phyloP scores from a whole-genome alignment of 2,329 filamentous ascomycete species.

The Microsporum canis region DNA sequence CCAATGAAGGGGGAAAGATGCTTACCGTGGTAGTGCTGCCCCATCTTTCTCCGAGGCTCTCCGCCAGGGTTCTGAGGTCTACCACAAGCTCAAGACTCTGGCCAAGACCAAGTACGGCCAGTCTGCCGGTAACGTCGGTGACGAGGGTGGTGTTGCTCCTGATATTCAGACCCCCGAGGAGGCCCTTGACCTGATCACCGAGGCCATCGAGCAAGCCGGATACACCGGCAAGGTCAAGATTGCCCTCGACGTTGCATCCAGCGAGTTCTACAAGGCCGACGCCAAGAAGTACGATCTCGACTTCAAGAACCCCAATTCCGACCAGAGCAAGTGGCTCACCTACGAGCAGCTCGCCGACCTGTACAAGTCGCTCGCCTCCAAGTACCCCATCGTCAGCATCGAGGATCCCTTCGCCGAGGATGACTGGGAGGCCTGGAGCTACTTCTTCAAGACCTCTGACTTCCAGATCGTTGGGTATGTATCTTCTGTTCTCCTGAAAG shows the following conservation, averaged over 20 bases:
- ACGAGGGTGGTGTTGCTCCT: slow-evolving; percentile 98
- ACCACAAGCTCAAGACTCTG: slow-evolving; percentile 91
- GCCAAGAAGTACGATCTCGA: slow-evolving; percentile 99
- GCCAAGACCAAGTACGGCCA: slow-evolving; percentile 99
- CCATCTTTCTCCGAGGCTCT: slow-evolving; percentile 90
- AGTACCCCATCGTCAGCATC: slow-evolving; percentile 98
- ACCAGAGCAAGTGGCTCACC: slow-evolving; percentile 93
- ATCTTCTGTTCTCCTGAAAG: not conserved
- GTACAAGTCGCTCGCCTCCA: slow-evolving; percentile 76
- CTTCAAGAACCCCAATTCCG: slow-evolving; percentile 99
- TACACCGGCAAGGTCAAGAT: slow-evolving; percentile 97
- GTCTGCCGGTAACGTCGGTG: slow-evolving; percentile 96
- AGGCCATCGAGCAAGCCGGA: slow-evolving; percentile 85
- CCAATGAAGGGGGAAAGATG: slow-evolving; percentile 7
- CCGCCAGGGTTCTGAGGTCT: slow-evolving; percentile 92
- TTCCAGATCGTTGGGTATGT: slow-evolving; percentile 81
- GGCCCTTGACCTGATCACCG: slow-evolving; percentile 90
- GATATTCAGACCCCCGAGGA: slow-evolving; percentile 97
- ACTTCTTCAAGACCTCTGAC: slow-evolving; percentile 99
- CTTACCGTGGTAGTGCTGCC: slow-evolving; percentile 48
- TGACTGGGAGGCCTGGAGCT: slow-evolving; percentile 99
- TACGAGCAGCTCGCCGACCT: slow-evolving; percentile 92
- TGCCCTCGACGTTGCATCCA: slow-evolving; percentile 97
- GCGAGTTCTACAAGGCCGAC: slow-evolving; percentile 97
- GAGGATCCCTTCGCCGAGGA: slow-evolving; percentile 99